Conservation (phyloP, 2,329 filamentous ascomycete species). For the Beauveria scarabaeidicola region DNA sequence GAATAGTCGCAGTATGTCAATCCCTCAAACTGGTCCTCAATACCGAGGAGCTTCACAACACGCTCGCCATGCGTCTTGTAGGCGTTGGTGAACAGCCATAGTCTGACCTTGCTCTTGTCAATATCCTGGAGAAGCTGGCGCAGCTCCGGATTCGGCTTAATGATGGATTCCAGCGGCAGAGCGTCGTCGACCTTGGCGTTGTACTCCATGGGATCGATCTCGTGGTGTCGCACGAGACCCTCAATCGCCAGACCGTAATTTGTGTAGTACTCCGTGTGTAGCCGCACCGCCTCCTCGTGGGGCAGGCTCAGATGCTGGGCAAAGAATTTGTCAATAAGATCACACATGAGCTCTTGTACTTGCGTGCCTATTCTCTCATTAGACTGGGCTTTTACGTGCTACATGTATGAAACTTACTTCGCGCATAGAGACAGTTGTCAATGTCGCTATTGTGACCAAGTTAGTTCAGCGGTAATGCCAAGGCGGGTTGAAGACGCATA, state of each 20-base stretch:
- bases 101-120: conserved; percentile 71
- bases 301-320: conserved; percentile 63
- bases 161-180: conserved; percentile 73
- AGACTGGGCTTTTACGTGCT: neutral
- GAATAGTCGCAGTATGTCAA: conserved; percentile 92
- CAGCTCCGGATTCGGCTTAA: conserved; percentile 68
- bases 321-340: conserved; percentile 63
- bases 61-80: conserved; percentile 81
- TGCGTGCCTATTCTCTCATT: conserved; percentile 48
- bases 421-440: conserved; percentile 94
- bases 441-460: conserved; percentile 61
- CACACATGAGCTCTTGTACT: conserved; percentile 82
- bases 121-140: conserved; percentile 72
- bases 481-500: conserved; percentile 17
- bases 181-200: conserved; percentile 93
- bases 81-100: conserved; percentile 96
- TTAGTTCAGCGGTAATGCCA: neutral
- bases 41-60: conserved; percentile 69
- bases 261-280: conserved; percentile 89
- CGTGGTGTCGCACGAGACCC: conserved; percentile 84
- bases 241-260: conserved; percentile 97
- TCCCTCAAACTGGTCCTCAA: conserved; percentile 89
- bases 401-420: conserved; percentile 46
- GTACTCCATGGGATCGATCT: conserved; percentile 92
- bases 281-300: conserved; percentile 68